Evolutionary conservation across 2,329 filamentous ascomycete species (phyloP), one percentile per base, ranked within the genome.

Genomic region (Fusarium succisae): DNA sequence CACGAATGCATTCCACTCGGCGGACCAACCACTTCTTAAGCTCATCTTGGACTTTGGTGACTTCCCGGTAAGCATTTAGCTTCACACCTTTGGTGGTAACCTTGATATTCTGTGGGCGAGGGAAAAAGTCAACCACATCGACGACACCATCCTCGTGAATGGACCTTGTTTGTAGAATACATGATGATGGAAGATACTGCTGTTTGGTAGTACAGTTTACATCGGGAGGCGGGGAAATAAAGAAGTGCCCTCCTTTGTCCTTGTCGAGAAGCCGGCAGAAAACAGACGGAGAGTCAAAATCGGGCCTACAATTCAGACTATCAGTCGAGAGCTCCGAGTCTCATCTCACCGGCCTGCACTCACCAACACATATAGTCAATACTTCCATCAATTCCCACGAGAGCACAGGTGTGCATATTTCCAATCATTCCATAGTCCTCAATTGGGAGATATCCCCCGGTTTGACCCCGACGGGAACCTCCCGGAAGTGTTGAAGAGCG

Each of bases 351-450:
- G 22, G 8, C 8, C 6, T 14, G 20, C 64, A 73, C 86, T 81
- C 78, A 91, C 90, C 92, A 95, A 81, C 92, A 94, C 91, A 94
- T 93, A 76, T 91, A 94, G 79, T 94, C 93, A 65, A 95, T 82
- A 73, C 91, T 92, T 30, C 92, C 92, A 77, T 92, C 90, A 79
- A 93, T 92, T 73, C 91, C 92, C 28, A 93, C 87, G n/a, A 94
- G 84, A 20, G 92, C 92, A 83, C 91, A 93, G 2, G 92, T 95
- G 77, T 91, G 88, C 92, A 95, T 94, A 78, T 94, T 94, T 30
- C 93, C 93, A 76, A 95, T 93, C 81, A 95, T 88, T 63, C 93
- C 93, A 86, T 94, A 94, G 81, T 94, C 90, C 79, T 94, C 92
- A 73, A 94, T 93, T 53, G 88, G 88, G 35, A 89, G 84, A 75